Evolutionary conservation across 2,329 filamentous ascomycete species (phyloP), one percentile per base, ranked within the genome.

Genomic region (Endoconidiophora polonica): DNA sequence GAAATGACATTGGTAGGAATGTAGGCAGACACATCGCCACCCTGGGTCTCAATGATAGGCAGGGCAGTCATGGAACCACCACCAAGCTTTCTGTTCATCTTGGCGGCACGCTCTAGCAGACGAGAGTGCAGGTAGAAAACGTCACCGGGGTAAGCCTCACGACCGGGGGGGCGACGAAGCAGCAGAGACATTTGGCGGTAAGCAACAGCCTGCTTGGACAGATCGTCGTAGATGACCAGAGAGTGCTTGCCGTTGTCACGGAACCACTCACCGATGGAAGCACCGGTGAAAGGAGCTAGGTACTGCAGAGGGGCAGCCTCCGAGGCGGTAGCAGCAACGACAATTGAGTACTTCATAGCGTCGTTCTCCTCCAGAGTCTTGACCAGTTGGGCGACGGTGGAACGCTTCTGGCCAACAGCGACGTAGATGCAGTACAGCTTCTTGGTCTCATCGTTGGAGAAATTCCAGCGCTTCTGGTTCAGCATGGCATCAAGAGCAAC

Each of bases 1-100:
- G 90, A 96, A 80, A 98, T 98, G 74, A 96, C 91, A 78, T 96
- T 98, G 74, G 91, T 98, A 63, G 91, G 91, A 79, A 98, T 96
- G 73, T 96, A 98, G 62, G 91, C 91, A 62, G 91, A 96, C 65
- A 98, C 91, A 73, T 98, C 91, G 86, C 91, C 91, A 79, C 91
- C 91, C 79, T 96, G 91, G 68, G 91, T 98, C 79, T 98, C 91
- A 68, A 98, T 96, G 71, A 96, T 68, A 66, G 91, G 91, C 56
- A 98, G 83, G 59, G 91, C 90, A 70, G 91, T 98, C 71, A 96
- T 79, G 61, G 90, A 96, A 67, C 91, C 91, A 72, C 86, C 86
- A 65, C 88, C 87, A 66, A 83, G 86, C 73, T 86, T 90, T 69
- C 88, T 76, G 79, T 82, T 94, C 81, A 98, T 86, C 84, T 98